phyloP scores from a whole-genome alignment of 1,284 basidiomycete genomes.

The Spongispora temasekensis region DNA sequence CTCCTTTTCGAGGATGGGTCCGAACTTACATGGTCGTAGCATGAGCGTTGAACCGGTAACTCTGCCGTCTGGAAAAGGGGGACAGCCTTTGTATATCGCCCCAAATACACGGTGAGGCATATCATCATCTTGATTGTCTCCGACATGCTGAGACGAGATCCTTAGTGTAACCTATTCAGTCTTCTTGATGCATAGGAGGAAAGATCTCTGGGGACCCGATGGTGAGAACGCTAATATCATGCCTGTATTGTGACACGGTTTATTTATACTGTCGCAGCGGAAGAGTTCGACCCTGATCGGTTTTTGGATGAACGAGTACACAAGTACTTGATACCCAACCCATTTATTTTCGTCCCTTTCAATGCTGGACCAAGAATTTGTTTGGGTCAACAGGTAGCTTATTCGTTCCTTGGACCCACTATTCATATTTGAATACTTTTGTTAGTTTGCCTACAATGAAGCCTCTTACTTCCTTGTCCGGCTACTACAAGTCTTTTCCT shows the following conservation, averaged over 20 bases:
- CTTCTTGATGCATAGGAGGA: slow-evolving; percentile 38
- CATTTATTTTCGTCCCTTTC: slow-evolving; percentile 42
- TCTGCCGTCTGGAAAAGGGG: slow-evolving; percentile 40
- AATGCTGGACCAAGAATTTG: slow-evolving; percentile 50
- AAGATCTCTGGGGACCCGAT: slow-evolving; percentile 43
- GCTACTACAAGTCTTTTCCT: slow-evolving; percentile 41
- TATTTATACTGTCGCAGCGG: slow-evolving; percentile 22
- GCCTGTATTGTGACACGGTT: slow-evolving; percentile 2
- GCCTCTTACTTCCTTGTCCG: slow-evolving; percentile 43
- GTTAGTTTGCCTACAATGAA: slow-evolving; percentile 46
- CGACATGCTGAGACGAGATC: slow-evolving; percentile 19
- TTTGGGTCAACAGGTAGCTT: slow-evolving; percentile 45
- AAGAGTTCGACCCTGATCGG: slow-evolving; percentile 42
- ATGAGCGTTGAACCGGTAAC: slow-evolving; percentile 46
- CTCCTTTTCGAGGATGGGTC: background rate
- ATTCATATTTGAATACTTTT: background rate
- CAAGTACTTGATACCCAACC: slow-evolving; percentile 34
- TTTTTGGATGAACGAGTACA: slow-evolving; percentile 39
- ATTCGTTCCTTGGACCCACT: background rate
- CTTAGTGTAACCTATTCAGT: slow-evolving; percentile 35
- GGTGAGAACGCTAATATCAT: slow-evolving; percentile 26
- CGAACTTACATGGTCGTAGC: slow-evolving; percentile 28
- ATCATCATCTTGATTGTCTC: slow-evolving; percentile 8
- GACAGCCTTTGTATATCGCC: slow-evolving; percentile 32
- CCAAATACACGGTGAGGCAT: slow-evolving; percentile 43